A percentile compares a stretch with the other conserved stretches of the same genome.
These are phyloP conservation scores for Microdochium bolleyi DNA, from an alignment of 2,329 filamentous ascomycete genomes.

Conservation along the genomic window DNA sequence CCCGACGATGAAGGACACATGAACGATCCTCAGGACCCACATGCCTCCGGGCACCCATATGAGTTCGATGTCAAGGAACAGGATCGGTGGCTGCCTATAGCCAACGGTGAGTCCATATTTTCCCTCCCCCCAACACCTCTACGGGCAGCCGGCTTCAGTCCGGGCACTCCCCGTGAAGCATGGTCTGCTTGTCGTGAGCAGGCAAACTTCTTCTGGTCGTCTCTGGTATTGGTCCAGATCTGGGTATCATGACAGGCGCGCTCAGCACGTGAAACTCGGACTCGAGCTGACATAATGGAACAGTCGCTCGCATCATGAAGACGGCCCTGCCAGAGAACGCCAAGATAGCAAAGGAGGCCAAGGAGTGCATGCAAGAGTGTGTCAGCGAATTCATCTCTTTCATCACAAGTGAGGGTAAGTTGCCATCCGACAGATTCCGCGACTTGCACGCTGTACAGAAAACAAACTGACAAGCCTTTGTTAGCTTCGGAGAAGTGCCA, in stretches of 20 bases:
- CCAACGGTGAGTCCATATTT: conserved; percentile 81
- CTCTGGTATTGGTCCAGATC: no score
- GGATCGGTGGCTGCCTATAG: conserved; percentile 98
- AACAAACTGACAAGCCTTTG: conserved; percentile 14
- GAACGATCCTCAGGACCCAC: conserved; percentile 77
- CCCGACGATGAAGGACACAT: conserved; percentile 91
- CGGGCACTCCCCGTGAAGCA: conserved; percentile 15
- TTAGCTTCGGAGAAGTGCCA: conserved; percentile 97
- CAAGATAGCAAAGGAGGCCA: conserved; percentile 98
- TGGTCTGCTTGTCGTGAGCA: no score
- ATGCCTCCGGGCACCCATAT: conserved; percentile 66
- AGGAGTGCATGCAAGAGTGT: conserved; percentile 99
- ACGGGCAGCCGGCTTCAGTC: conserved; percentile 38
- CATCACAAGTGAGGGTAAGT: conserved; percentile 95
- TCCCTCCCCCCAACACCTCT: conserved; percentile 32
- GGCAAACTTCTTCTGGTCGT: no score
- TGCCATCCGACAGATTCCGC: neutral
- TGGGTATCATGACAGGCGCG: no score
- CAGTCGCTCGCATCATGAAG: conserved; percentile 99
- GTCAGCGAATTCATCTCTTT: conserved; percentile 99
- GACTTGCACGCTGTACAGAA: conserved; percentile 7
- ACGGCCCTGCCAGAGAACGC: conserved; percentile 94
- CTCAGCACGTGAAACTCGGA: no score
- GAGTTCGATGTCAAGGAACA: conserved; percentile 99
- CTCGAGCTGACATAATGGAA: conserved; percentile 61